Evolutionary conservation across 2,329 filamentous ascomycete species (phyloP).

Genomic region (Colletotrichum tanaceti): DNA sequence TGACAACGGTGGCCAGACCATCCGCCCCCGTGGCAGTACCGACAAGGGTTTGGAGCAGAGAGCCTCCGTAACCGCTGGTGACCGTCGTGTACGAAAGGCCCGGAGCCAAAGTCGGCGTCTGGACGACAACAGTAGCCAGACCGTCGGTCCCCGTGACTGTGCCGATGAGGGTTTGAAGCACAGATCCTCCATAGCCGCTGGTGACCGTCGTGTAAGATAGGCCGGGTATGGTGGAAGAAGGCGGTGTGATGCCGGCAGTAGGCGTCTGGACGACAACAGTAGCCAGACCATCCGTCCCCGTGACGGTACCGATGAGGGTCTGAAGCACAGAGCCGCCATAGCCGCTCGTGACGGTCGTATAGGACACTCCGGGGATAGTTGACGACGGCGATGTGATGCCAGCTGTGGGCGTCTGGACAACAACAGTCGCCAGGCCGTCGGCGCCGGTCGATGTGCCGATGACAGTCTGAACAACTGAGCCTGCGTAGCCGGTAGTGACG

Average conservation of each 20-base stretch:
- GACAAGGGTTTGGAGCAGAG: neutral
- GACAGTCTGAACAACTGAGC: neutral
- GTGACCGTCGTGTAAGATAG: neutral
- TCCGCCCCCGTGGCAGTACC: neutral
- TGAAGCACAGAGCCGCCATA: neutral
- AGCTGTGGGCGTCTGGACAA: neutral
- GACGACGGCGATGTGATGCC: neutral
- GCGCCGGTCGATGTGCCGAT: neutral
- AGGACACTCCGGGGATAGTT: neutral
- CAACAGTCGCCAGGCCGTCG: neutral
- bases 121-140: conserved; percentile 1
- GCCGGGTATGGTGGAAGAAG: neutral
- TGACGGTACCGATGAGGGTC: neutral
- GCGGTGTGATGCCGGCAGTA: neutral
- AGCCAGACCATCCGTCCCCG: neutral
- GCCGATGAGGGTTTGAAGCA: neutral
- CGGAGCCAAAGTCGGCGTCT: conserved; percentile 1
- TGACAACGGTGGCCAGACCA: conserved; percentile 12
- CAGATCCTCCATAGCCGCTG: neutral
- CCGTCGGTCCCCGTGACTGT: neutral
- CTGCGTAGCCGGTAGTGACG: neutral
- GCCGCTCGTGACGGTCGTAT: neutral
- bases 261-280: conserved; percentile 20
- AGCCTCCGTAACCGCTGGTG: neutral
- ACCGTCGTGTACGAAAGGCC: neutral